Conservation (phyloP, 306 rosid species). For the Morella rubra region DNA sequence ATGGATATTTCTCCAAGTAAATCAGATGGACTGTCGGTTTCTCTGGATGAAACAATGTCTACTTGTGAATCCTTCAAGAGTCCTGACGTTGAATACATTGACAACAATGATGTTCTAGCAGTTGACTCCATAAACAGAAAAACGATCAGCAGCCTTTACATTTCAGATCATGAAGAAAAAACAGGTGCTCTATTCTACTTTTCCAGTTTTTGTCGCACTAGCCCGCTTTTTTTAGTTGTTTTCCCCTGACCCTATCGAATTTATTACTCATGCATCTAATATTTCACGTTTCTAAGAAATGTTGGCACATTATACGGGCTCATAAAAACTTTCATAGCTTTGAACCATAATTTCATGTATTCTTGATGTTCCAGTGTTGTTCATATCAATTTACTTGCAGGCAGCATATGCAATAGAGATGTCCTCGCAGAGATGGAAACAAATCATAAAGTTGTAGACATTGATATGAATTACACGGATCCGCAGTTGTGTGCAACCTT, state of each 20-base stretch:
- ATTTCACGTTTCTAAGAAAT: background rate
- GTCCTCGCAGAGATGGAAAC: constrained; percentile 57
- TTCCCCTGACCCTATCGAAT: background rate
- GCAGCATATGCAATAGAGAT: constrained; percentile 61
- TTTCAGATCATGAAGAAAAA: constrained; percentile 53
- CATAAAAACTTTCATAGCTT: background rate
- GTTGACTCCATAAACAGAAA: constrained; percentile 68
- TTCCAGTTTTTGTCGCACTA: background rate
- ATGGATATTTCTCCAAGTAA: constrained; percentile 75
- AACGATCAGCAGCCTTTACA: constrained; percentile 64
- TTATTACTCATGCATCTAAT: background rate
- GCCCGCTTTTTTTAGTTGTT: background rate
- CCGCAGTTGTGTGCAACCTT: constrained; percentile 85
- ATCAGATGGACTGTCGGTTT: constrained; percentile 77
- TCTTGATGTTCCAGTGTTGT: background rate
- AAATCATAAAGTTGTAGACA: constrained; percentile 49
- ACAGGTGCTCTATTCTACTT: constrained; percentile 38
- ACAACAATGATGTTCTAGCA: constrained; percentile 60
- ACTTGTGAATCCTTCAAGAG: constrained; percentile 83
- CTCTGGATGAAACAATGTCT: constrained; percentile 85
- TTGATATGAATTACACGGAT: constrained; percentile 67
- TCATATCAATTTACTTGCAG: constrained; percentile 42
- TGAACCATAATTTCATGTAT: background rate
- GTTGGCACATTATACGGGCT: too few relatives aligned
- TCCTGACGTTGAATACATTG: constrained; percentile 82